phyloP scores from a whole-genome alignment of 2,329 filamentous ascomycete species.

The Diaporthe helianthi region DNA sequence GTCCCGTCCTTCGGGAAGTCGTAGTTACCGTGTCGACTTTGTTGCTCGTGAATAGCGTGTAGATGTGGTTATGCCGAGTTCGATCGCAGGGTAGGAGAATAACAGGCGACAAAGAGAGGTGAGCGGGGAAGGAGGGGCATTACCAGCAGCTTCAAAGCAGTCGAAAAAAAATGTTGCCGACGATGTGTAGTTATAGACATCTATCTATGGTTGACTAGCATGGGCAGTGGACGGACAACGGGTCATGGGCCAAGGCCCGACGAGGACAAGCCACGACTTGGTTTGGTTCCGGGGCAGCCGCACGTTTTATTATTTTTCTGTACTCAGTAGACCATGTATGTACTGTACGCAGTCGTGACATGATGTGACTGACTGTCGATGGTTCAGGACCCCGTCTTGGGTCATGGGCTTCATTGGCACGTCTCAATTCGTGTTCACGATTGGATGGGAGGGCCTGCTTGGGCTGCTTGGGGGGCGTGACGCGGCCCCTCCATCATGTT shows the following conservation, averaged over 20 bases:
- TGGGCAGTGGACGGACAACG: slow-evolving; percentile 6
- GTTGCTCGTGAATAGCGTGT: background rate
- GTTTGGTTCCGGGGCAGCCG: slow-evolving; percentile 13
- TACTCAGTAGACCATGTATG: no score
- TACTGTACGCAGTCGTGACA: slow-evolving; percentile 4
- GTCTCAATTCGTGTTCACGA: slow-evolving; percentile 11
- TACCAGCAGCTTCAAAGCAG: background rate
- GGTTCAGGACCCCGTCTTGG: slow-evolving; percentile 2
- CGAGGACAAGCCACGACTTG: slow-evolving; percentile 2
- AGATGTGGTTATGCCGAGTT: background rate
- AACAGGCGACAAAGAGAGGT: background rate
- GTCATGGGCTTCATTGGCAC: slow-evolving; percentile 14
- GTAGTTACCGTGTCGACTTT: slow-evolving; percentile 5
- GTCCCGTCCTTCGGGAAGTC: background rate
- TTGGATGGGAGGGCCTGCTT: slow-evolving; percentile 17
- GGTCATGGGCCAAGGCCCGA: slow-evolving; percentile 11
- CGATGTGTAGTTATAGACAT: background rate
- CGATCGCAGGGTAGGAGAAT: background rate
- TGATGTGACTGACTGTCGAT: slow-evolving; percentile 17
- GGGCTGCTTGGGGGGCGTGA: slow-evolving; percentile 32
- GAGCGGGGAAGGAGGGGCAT: background rate
- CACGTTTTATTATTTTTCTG: slow-evolving; percentile 14
- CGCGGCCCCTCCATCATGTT: slow-evolving; percentile 29
- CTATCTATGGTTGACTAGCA: no score
- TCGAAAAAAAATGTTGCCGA: background rate